A percentile compares a stretch with the other conserved stretches of the same genome.
Conservation (phyloP, 306 rosid genomes). For the Morella rubra region DNA sequence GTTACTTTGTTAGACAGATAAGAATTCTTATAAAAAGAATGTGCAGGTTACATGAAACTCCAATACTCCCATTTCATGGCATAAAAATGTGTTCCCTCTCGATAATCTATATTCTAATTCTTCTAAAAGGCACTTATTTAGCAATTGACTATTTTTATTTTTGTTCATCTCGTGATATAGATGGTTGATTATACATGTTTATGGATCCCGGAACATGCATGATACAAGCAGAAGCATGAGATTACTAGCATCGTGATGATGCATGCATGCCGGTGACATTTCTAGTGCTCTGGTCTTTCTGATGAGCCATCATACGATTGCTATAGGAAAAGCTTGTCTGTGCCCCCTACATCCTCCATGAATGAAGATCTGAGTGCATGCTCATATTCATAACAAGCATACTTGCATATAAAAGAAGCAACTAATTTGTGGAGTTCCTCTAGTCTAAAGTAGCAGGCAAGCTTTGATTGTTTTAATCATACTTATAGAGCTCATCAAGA, state of each 20-base stretch:
- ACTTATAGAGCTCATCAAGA: background rate
- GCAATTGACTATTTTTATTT: too few species aligned
- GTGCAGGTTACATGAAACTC: background rate
- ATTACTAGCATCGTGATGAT: background rate
- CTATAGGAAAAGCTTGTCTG: background rate
- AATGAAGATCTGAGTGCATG: background rate
- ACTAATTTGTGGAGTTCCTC: background rate
- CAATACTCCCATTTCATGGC: background rate
- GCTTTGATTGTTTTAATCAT: background rate
- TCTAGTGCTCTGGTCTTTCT: background rate
- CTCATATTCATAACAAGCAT: background rate
- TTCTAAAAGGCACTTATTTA: too few species aligned
- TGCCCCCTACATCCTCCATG: background rate
- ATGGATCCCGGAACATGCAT: background rate
- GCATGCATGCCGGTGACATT: background rate
- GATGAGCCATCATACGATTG: background rate
- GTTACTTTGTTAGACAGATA: conserved; percentile 26
- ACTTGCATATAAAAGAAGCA: background rate
- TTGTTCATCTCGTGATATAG: background rate
- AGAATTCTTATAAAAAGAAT: conserved; percentile 9
- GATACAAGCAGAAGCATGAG: background rate
- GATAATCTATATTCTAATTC: too few species aligned
- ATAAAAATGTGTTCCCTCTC: background rate
- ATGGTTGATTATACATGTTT: background rate
- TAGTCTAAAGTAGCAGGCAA: background rate